Base-by-base conservation (phyloP, 192 early-diverging fungal species). In the Gaertneriomyces sp. region DNA sequence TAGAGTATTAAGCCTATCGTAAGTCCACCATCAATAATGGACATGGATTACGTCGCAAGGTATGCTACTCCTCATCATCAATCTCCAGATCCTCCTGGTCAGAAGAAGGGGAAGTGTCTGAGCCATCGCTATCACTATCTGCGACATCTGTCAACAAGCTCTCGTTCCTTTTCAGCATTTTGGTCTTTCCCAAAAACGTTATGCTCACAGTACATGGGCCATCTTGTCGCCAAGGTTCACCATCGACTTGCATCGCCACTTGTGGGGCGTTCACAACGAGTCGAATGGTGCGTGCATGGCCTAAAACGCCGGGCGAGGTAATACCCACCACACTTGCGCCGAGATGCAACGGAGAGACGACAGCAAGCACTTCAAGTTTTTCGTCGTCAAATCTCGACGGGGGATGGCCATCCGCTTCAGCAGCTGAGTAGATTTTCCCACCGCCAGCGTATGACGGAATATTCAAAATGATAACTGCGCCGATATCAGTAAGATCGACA, bases 391-490 rank as follows among this genome's bases (percentile, higher is more conserved):
- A 53, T 19, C 46, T 55, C 4, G 53, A 72, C n/a, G 16, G 46
- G 25, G 60, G 61, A n/a, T 66, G 44, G 4, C 64, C 70, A 8
- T 72, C 63, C n/a, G 58, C 53, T 58, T 72, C 70, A 38, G 70
- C 70, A 1, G 55, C 39, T n/a, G 55, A 45, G 55, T 74, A 71
- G 11, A 74, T 69, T 38, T 65, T 66, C 17, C 63, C 58, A 16
- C 73, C 73, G 33, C 73, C 73, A 12, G 55, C 73, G 68, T 74
- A 74, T n/a, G 67, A 70, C 1, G 73, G 68, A 52, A 74, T 74
- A 44, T 74, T 74, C 7, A 70, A 58, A 14, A 72, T 51, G 3
- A 74, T 64, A 3, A 74, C 54, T 5, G 62, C 73, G 17, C 67
- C 69, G 43, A 65, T 11, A 42, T 64, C 63, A 10, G 69, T 52